These are phyloP conservation scores for Aethionema arabicum DNA, from an alignment of 345 rosid genomes.

Conservation along the genomic window DNA sequence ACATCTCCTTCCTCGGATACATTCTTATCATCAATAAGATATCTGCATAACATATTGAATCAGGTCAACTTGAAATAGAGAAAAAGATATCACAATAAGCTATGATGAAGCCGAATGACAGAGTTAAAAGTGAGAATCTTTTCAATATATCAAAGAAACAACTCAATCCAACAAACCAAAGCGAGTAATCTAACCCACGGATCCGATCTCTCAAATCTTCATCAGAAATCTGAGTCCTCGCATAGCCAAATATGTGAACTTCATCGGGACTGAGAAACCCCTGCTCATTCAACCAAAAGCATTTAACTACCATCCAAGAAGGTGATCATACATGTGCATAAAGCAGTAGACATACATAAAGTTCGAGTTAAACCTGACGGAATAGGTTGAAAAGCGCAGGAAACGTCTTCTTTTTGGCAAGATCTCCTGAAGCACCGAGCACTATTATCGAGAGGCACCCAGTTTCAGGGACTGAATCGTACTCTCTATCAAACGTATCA, in stretches of 20 bases:
- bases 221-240: constrained; percentile 84
- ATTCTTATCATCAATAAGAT: constrained; percentile 53
- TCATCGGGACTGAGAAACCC: constrained; percentile 70
- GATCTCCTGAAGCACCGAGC: constrained; percentile 98
- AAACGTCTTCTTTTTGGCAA: constrained; percentile 96
- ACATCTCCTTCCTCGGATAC: constrained; percentile 44
- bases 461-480: constrained; percentile 48
- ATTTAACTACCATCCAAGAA: not conserved
- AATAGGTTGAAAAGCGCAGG: constrained; percentile 90
- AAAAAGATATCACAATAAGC: not conserved
- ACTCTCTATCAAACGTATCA: constrained; percentile 45
- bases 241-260: constrained; percentile 92
- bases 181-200: constrained; percentile 44
- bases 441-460: constrained; percentile 83
- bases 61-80: not conserved
- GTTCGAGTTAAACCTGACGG: constrained; percentile 55
- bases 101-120: not conserved
- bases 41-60: constrained; percentile 44
- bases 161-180: not conserved
- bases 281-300: constrained; percentile 37
- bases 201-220: constrained; percentile 67
- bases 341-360: not conserved
- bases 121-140: not conserved
- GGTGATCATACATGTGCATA: not conserved
- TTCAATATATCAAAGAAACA: not conserved